Conservation (phyloP, 345 rosid species). For the Atalantia buxifolia region DNA sequence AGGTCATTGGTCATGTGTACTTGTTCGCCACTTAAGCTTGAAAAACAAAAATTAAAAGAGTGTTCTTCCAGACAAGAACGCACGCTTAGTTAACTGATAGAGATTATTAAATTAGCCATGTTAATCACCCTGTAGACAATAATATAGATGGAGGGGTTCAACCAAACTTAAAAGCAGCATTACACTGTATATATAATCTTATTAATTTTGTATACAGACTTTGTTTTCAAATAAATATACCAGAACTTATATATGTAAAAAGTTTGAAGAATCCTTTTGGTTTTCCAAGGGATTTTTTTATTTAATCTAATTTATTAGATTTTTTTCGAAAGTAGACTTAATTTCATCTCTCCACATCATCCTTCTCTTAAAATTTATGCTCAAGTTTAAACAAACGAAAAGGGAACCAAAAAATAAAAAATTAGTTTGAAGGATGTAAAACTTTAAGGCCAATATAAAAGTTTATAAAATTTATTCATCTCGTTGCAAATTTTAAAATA, state of each 20-base stretch:
- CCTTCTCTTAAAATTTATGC: background rate
- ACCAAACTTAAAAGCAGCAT: constrained; percentile 32
- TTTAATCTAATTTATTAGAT: background rate
- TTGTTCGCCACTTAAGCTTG: constrained; percentile 57
- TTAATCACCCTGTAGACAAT: background rate
- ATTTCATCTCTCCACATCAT: background rate
- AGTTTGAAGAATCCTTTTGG: background rate
- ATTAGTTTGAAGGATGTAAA: too few species aligned
- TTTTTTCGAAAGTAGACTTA: background rate
- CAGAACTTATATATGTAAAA: background rate
- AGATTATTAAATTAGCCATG: constrained; percentile 10
- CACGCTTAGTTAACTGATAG: constrained; percentile 20
- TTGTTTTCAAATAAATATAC: too few species aligned
- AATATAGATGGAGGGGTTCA: constrained; percentile 26
- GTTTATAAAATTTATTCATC: too few species aligned
- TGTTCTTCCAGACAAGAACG: constrained; percentile 35
- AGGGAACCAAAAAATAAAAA: too few species aligned
- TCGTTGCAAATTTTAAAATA: too few species aligned
- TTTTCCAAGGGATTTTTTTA: constrained; percentile 1
- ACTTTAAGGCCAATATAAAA: too few species aligned
- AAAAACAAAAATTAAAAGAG: constrained; percentile 4
- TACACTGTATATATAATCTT: background rate
- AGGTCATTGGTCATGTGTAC: constrained; percentile 37
- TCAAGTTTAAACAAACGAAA: background rate
- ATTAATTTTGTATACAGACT: too few species aligned